phyloP scores from a whole-genome alignment of 768 basidiomycete species.

The Sarcodon sp. region DNA sequence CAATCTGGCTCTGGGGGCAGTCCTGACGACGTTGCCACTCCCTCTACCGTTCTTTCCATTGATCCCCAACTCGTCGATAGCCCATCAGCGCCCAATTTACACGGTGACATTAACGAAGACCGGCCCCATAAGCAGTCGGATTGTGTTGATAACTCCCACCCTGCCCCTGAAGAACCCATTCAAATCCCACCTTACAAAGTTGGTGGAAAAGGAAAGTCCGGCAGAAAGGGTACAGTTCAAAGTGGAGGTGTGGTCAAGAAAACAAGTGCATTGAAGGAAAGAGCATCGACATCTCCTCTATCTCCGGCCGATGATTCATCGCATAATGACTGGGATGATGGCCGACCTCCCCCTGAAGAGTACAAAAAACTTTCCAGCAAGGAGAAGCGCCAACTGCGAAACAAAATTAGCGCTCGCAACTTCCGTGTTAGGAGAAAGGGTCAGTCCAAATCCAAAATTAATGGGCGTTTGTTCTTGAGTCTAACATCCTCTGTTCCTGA shows the following conservation, averaged over 20 bases:
- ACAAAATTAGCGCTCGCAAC: slow-evolving; percentile 94
- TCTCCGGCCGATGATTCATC: slow-evolving; percentile 22
- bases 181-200: slow-evolving; percentile 41
- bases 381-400: slow-evolving; percentile 91
- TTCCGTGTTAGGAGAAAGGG: slow-evolving; percentile 94
- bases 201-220: slow-evolving; percentile 26
- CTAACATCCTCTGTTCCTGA: background rate
- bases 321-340: slow-evolving; percentile 57
- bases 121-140: slow-evolving; percentile 6
- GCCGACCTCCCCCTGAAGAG: slow-evolving; percentile 83
- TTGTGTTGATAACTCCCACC: slow-evolving; percentile 9
- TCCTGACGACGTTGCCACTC: slow-evolving; percentile 6
- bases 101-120: slow-evolving; percentile 18
- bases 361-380: slow-evolving; percentile 93
- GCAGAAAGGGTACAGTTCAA: slow-evolving; percentile 48
- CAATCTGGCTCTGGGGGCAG: slow-evolving; percentile 9
- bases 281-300: slow-evolving; percentile 19
- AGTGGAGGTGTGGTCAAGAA: slow-evolving; percentile 67
- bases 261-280: slow-evolving; percentile 20
- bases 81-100: slow-evolving; percentile 27
- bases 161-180: slow-evolving; percentile 21
- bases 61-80: slow-evolving; percentile 71
- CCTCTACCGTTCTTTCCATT: slow-evolving; percentile 33
- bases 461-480: background rate
- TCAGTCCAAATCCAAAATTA: slow-evolving; percentile 16